A percentile compares a stretch with the other conserved stretches of the same genome.
These are phyloP conservation scores for Ceratocystis cubensis DNA, from an alignment of 2,329 filamentous ascomycete genomes.

Conservation along the genomic window DNA sequence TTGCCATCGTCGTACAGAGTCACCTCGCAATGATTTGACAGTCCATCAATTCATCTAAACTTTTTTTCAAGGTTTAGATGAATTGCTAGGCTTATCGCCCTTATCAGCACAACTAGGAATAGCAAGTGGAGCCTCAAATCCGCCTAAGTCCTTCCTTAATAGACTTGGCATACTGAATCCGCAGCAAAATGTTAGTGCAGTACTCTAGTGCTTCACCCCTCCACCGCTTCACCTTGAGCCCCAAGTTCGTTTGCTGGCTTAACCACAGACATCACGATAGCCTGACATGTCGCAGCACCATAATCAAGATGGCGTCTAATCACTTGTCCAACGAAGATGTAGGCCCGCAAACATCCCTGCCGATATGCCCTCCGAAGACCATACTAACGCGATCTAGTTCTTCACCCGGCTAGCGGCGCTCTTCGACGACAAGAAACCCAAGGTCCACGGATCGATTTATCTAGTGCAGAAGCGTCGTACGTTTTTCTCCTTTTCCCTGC, in stretches of 20 bases:
- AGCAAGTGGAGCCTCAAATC: conserved; percentile 6
- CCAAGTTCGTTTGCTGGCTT: conserved; percentile 5
- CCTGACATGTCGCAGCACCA: neutral
- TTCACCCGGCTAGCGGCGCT: conserved; percentile 34
- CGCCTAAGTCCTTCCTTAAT: neutral
- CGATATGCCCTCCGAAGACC: neutral
- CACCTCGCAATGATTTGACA: neutral
- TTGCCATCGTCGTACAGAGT: too few relatives aligned
- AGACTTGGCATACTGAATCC: neutral
- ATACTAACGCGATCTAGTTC: conserved; percentile 11
- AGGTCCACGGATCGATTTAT: conserved; percentile 60
- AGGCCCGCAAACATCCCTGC: conserved; percentile 15
- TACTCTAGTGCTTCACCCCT: neutral
- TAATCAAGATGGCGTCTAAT: conserved; percentile 13
- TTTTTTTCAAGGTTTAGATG: conserved; percentile 14
- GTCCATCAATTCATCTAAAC: neutral
- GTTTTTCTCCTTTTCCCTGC: conserved; percentile 23
- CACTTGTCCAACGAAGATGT: conserved; percentile 53
- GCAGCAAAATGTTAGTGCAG: neutral
- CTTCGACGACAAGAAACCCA: conserved; percentile 53
- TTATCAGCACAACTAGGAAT: conserved; percentile 17
- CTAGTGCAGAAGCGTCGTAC: conserved; percentile 65
- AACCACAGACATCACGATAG: conserved; percentile 3
- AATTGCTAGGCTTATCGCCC: conserved; percentile 13
- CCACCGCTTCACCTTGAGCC: neutral